Base-by-base conservation (phyloP, 2,329 filamentous ascomycete species). In the Aureobasidium namibiae region DNA sequence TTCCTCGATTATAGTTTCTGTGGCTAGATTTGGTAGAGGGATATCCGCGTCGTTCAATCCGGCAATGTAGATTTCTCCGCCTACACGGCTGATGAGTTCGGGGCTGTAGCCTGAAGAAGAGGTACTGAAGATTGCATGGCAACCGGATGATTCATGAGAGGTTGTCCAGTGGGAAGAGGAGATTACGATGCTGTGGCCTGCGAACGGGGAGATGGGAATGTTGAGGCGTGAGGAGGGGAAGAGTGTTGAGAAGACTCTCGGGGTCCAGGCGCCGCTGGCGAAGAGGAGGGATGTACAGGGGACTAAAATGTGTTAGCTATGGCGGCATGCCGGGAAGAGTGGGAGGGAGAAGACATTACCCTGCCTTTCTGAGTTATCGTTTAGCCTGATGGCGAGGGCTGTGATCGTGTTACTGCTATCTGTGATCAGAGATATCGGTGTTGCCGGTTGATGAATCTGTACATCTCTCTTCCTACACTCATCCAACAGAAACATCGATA, bases 121-220 rank as follows among this genome's bases (percentile, higher is more conserved):
- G 3, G 80, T 82, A 2, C 84, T 83, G 67, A 89, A 92, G 2
- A 92, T 72, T 1, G 88, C 85, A 69, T 90, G 85, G 67, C 83
- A 87, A 2, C 76, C 74, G 33, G 73, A 65, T 1, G 66, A 66
- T 56, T 79, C 76, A n/a, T 78, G 70, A 41, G 74, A 69, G 4
- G 67, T 61, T 61, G 75, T 71, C 78, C 78, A 82, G 50, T 78
- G 75, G 1, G 85, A 82, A 6, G 82, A 83, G 60, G 76, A 80
- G 4, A 92, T 72, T 2, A 91, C 80, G 9, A 92, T 72, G 18
- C 86, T 90, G 71, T 92, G 85, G 0, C 89, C 89, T 0, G 87
- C 86, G 5, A 91, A 74, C 18, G 82, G 78, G 3, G 76, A 74
- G 42, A 90, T 75, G 0, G 84, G 82, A 23, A 91, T 73, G 11